phyloP scores from a whole-genome alignment of 129 eudicot genomes.

The Pseudognaphalium luteoalbum region DNA sequence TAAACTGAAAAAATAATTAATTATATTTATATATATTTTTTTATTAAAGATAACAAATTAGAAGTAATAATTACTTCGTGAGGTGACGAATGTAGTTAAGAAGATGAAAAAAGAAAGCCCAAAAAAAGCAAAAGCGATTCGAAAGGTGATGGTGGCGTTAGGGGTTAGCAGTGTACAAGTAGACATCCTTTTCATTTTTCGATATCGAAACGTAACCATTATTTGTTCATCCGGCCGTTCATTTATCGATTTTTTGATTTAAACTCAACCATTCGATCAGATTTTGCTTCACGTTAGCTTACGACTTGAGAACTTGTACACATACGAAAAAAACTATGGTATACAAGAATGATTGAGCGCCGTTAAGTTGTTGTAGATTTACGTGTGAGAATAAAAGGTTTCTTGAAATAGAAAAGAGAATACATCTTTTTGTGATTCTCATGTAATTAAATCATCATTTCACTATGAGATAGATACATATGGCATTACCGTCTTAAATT shows the following conservation, averaged over 20 bases:
- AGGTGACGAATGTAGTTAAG: constrained; percentile 32
- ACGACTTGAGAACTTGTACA: constrained; percentile 3
- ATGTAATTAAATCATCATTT: constrained; percentile 11
- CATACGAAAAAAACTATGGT: constrained; percentile 7
- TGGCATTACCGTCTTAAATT: neutral
- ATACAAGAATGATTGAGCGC: constrained; percentile 30
- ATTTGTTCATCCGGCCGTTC: neutral
- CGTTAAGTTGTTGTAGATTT: constrained; percentile 34
- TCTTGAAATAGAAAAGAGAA: constrained; percentile 27
- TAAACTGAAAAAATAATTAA: neutral
- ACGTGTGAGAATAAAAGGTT: constrained; percentile 18
- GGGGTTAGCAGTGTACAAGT: constrained; percentile 37
- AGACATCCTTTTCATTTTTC: constrained; percentile 28
- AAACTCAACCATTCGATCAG: neutral
- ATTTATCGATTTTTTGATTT: too few species aligned
- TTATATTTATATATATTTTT: neutral
- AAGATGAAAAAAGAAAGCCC: constrained; percentile 34
- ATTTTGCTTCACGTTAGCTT: constrained; percentile 1
- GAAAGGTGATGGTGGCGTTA: constrained; percentile 22
- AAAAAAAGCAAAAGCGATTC: constrained; percentile 21
- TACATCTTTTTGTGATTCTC: neutral
- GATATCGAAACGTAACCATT: constrained; percentile 27
- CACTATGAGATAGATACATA: neutral
- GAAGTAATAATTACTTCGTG: neutral
- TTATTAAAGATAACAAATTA: too few species aligned